A percentile compares a stretch with the other conserved stretches of the same genome.
Evolutionary conservation across 106 monocot genomes (phyloP).

Genomic region (Dendrobium huoshanense): DNA sequence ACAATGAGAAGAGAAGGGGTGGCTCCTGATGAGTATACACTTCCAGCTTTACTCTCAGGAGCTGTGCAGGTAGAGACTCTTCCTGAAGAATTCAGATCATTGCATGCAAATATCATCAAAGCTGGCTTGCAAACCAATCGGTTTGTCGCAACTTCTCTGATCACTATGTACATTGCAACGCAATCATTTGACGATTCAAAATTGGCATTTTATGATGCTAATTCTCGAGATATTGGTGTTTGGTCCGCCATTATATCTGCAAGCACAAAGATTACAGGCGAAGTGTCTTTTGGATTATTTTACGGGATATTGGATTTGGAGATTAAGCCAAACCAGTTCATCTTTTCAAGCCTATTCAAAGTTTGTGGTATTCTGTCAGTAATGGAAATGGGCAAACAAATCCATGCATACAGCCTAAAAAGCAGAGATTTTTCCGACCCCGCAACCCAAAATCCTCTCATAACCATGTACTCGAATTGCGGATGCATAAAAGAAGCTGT

Average conservation of each 20-base stretch:
- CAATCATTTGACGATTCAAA: constrained; percentile 6
- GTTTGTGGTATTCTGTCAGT: constrained; percentile 15
- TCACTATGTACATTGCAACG: constrained; percentile 13
- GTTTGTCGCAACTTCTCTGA: constrained; percentile 17
- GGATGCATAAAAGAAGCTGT: constrained; percentile 16
- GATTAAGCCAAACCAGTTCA: constrained; percentile 14
- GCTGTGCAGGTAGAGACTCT: neutral
- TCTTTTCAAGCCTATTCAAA: constrained; percentile 17
- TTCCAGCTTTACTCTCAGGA: constrained; percentile 19
- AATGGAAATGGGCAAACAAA: constrained; percentile 22
- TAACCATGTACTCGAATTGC: constrained; percentile 27
- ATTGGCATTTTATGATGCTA: constrained; percentile 8
- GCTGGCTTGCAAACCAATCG: constrained; percentile 8
- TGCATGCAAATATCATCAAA: constrained; percentile 22
- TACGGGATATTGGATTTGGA: constrained; percentile 11
- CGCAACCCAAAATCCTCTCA: constrained; percentile 15
- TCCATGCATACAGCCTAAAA: constrained; percentile 28
- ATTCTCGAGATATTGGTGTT: constrained; percentile 13
- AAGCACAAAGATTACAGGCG: constrained; percentile 6
- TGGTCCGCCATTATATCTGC: constrained; percentile 32
- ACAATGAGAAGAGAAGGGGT: constrained; percentile 15
- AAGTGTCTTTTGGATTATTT: constrained; percentile 17
- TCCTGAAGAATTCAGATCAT: constrained; percentile 6
- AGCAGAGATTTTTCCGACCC: constrained; percentile 1
- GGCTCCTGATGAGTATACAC: constrained; percentile 24